Base-by-base conservation (phyloP, 306 rosid species). In the Prosopis cineraria region DNA sequence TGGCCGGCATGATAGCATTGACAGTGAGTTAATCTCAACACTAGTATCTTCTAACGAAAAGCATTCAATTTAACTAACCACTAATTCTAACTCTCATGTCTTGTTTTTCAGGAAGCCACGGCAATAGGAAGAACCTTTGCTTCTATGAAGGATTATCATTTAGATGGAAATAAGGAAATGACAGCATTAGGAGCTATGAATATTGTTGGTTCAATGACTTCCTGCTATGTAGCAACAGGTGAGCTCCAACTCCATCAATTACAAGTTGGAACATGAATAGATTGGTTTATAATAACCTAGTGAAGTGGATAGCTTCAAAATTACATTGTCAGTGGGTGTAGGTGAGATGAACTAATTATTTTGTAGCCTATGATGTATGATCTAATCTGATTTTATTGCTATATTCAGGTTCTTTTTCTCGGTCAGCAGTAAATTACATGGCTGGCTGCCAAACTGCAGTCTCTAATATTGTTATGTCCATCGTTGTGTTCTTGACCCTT, bases 61-160 rank as follows among this genome's bases (percentile, higher is more conserved):
- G 22, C 36, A 29, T 47, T 10, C n/a, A 37, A 64, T 76, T 68
- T 41, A 33, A 40, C 75, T 45, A 45, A 80, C 74, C 75, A 74
- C 73, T 43, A 53, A 39, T 66, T 68, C 50, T 52, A 66, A 48
- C 16, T 67, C 34, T 67, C 59, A 53, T n/a, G 14, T 52, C 73
- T 68, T 62, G 82, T 33, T 80, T 75, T 77, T 86, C 87, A 94
- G 98, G 98, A 94, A 87, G 98, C 98, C 66, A 65, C 80, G 78
- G 98, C 98, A 74, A 94, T 94, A 74, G 98, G 98, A 84, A 92
- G 98, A 90, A 94, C 98, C 52, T 94, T 94, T 84, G 97, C 98
- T 62, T 58, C 93, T 74, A 94, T 92, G 97, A 94, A 94, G 85
- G 98, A 90, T 78, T 94, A 94, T 80, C 97, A 92, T 79, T 64